A percentile compares a stretch with the other conserved stretches of the same genome.
Conservation (phyloP, 495 filamentous ascomycete species). For the Rostrohypoxylon terebratum region DNA sequence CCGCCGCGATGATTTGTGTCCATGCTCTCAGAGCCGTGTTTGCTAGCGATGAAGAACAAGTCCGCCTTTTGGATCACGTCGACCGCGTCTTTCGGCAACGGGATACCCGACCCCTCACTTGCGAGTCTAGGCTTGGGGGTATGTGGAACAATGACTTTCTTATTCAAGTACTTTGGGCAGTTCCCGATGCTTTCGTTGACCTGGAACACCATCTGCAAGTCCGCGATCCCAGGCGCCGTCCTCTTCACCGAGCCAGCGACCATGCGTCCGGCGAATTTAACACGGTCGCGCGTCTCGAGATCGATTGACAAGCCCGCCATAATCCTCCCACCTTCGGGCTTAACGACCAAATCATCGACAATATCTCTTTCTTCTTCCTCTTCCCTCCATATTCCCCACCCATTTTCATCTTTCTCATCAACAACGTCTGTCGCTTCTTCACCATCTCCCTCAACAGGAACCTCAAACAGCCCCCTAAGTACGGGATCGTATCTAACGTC, state of each 20-base stretch:
- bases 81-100: conserved; percentile 63
- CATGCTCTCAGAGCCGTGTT: conserved; percentile 72
- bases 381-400: not conserved
- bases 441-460: not conserved
- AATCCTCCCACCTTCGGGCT: conserved; percentile 52
- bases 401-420: conserved; percentile 54
- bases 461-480: conserved; percentile 45
- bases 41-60: conserved; percentile 79
- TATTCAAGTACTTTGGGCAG: conserved; percentile 87
- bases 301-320: conserved; percentile 75
- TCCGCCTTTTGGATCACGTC: conserved; percentile 73
- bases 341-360: conserved; percentile 48
- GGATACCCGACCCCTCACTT: conserved; percentile 49
- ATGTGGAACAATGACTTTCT: conserved; percentile 69
- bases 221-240: conserved; percentile 50
- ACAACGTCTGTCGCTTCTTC: not conserved
- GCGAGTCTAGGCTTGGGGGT: conserved; percentile 64
- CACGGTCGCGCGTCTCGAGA: conserved; percentile 70
- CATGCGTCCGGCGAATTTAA: conserved; percentile 76
- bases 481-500: conserved; percentile 74
- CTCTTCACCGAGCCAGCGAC: conserved; percentile 62
- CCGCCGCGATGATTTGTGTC: conserved; percentile 88
- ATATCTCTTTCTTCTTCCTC: conserved; percentile 45
- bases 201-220: conserved; percentile 73
- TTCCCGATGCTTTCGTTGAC: conserved; percentile 80